These are phyloP conservation scores for Saprolegnia diclina DNA, from an alignment of 352 stramenopile species.

Conservation along the genomic window DNA sequence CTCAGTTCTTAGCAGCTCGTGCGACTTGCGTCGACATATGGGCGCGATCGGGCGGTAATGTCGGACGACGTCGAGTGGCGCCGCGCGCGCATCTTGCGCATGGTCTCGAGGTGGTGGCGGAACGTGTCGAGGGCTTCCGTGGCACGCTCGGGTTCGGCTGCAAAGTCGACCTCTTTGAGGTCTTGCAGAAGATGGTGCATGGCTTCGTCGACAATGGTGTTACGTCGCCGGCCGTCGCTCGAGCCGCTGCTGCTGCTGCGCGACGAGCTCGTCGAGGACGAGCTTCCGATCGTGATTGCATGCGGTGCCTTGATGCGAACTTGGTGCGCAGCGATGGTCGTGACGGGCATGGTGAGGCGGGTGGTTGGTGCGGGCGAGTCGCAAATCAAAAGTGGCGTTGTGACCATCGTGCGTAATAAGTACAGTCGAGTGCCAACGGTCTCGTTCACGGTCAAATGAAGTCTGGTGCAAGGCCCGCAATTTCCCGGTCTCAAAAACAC, in stretches of 20 bases:
- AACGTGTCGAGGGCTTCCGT: constrained; percentile 10
- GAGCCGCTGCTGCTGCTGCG: background rate
- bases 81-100: constrained; percentile 1
- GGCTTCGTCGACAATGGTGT: constrained; percentile 13
- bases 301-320: constrained; percentile 1
- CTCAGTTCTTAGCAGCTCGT: background rate
- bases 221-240: background rate
- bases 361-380: background rate
- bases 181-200: constrained; percentile 11
- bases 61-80: background rate
- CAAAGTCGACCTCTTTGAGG: constrained; percentile 10
- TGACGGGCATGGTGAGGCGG: background rate
- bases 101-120: constrained; percentile 1
- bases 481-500: constrained; percentile 4
- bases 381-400: background rate
- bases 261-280: background rate
- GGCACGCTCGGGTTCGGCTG: background rate
- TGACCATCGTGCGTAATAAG: background rate
- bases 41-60: background rate
- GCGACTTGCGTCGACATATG: background rate
- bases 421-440: background rate
- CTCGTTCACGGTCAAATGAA: constrained; percentile 14
- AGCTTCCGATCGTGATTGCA: background rate
- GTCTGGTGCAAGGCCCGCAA: background rate
- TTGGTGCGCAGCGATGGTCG: background rate